Conservation (phyloP, 2,329 filamentous ascomycete species). For the Cytospora piceae region DNA sequence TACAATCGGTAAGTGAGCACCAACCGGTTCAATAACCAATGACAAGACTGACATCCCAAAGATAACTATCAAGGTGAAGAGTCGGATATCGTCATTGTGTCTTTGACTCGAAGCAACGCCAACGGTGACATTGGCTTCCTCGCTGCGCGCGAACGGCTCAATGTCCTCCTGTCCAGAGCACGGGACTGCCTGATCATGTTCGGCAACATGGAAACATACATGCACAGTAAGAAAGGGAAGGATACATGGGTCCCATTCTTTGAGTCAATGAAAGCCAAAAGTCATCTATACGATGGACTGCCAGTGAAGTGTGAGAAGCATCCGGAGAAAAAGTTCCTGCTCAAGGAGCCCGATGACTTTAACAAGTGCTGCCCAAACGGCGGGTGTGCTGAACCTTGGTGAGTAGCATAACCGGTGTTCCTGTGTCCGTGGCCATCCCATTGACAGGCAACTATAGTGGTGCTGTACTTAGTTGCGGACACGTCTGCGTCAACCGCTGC, state of each 20-base stretch:
- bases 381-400: conserved; percentile 69
- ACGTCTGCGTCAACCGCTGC: conserved; percentile 63
- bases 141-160: conserved; percentile 65
- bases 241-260: conserved; percentile 63
- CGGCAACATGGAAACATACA: conserved; percentile 70
- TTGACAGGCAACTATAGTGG: conserved; percentile 43
- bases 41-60: conserved; percentile 36
- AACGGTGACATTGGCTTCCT: conserved; percentile 73
- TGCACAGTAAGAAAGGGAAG: conserved; percentile 59
- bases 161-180: conserved; percentile 71
- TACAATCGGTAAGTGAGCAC: conserved; percentile 62
- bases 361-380: conserved; percentile 67
- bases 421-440: neutral
- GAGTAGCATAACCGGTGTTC: conserved; percentile 36
- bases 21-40: neutral
- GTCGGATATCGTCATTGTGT: conserved; percentile 70
- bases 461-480: conserved; percentile 58
- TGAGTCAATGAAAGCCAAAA: conserved; percentile 53
- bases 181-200: conserved; percentile 69
- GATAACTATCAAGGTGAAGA: conserved; percentile 84
- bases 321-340: conserved; percentile 48
- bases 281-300: conserved; percentile 62
- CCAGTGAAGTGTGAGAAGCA: conserved; percentile 65
- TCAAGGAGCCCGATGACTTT: conserved; percentile 61
- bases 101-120: conserved; percentile 68